Percentiles rank a stretch among this genome's conserved stretches.
phyloP scores from a whole-genome alignment of 2,329 filamentous ascomycete genomes.

The Alternaria panax region DNA sequence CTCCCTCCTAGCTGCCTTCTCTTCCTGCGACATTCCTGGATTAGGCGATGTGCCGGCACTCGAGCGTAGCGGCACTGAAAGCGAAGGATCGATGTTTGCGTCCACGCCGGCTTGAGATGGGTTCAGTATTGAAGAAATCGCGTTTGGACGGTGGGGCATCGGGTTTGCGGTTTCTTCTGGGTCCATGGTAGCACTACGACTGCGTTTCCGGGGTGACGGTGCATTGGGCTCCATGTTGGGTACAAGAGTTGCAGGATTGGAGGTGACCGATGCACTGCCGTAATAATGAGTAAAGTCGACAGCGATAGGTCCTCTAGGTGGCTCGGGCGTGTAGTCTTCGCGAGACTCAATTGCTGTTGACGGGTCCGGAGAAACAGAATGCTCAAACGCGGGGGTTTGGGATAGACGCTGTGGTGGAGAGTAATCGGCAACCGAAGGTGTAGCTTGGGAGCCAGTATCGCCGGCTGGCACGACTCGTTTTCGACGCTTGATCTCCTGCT shows the following conservation, averaged over 20 bases:
- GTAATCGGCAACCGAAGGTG: slow-evolving; percentile 39
- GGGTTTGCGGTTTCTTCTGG: slow-evolving; percentile 35
- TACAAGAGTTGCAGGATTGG: slow-evolving; percentile 21
- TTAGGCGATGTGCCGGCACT: slow-evolving; percentile 32
- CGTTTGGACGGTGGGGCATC: slow-evolving; percentile 42
- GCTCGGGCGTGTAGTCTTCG: slow-evolving; percentile 38
- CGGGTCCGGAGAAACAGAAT: slow-evolving; percentile 47
- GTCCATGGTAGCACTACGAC: slow-evolving; percentile 45
- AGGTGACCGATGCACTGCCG: slow-evolving; percentile 23
- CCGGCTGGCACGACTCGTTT: slow-evolving; percentile 91
- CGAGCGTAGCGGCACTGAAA: slow-evolving; percentile 31
- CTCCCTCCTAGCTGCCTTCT: slow-evolving; percentile 40
- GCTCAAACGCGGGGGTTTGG: slow-evolving; percentile 41
- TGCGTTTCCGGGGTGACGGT: slow-evolving; percentile 46
- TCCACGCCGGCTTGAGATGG: slow-evolving; percentile 33
- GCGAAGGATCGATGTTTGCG: slow-evolving; percentile 43
- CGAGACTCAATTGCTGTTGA: slow-evolving; percentile 37
- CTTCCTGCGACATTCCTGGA: slow-evolving; percentile 31
- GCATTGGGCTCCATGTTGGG: slow-evolving; percentile 26
- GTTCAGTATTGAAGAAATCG: slow-evolving; percentile 47
- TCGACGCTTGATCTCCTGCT: slow-evolving; percentile 92
- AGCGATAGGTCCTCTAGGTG: slow-evolving; percentile 40
- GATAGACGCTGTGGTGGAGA: slow-evolving; percentile 39
- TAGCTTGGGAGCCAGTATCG: slow-evolving; percentile 48
- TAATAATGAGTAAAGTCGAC: slow-evolving; percentile 50